phyloP scores from a whole-genome alignment of 352 stramenopile species.

The Pythium graminicola region DNA sequence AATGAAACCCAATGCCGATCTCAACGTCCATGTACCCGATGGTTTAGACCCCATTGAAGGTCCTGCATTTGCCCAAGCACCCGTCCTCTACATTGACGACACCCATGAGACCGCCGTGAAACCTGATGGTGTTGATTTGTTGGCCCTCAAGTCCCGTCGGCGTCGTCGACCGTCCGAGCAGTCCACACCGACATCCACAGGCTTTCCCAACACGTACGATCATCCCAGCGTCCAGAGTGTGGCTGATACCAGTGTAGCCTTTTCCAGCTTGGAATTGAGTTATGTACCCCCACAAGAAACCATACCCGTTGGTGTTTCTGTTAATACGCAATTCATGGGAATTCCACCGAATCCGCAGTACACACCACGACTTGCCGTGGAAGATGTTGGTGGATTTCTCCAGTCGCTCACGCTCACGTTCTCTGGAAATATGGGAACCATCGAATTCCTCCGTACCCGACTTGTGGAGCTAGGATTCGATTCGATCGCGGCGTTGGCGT shows the following conservation, averaged over 20 bases:
- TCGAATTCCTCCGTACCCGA: conserved; percentile 29
- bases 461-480: conserved; percentile 58
- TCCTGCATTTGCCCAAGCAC: conserved; percentile 18
- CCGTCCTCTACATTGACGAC: conserved; percentile 23
- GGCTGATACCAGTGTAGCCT: conserved; percentile 17
- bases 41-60: conserved; percentile 8
- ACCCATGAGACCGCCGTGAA: conserved; percentile 8
- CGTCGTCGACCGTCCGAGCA: conserved; percentile 2
- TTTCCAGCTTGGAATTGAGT: conserved; percentile 57
- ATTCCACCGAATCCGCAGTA: conserved; percentile 13
- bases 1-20: conserved; percentile 17
- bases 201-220: not conserved
- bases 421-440: conserved; percentile 23
- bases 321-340: not conserved
- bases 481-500: conserved; percentile 45
- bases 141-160: conserved; percentile 18
- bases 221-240: not conserved
- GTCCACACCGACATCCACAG: not conserved
- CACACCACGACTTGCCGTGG: conserved; percentile 15
- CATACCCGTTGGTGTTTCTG: conserved; percentile 4
- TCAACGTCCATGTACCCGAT: not conserved
- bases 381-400: conserved; percentile 43
- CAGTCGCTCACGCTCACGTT: conserved; percentile 40
- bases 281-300: conserved; percentile 27
- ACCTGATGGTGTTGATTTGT: conserved; percentile 15